These are phyloP conservation scores for Rutstroemia sydowiana DNA, from an alignment of 2,329 filamentous ascomycete genomes.

Conservation along the genomic window DNA sequence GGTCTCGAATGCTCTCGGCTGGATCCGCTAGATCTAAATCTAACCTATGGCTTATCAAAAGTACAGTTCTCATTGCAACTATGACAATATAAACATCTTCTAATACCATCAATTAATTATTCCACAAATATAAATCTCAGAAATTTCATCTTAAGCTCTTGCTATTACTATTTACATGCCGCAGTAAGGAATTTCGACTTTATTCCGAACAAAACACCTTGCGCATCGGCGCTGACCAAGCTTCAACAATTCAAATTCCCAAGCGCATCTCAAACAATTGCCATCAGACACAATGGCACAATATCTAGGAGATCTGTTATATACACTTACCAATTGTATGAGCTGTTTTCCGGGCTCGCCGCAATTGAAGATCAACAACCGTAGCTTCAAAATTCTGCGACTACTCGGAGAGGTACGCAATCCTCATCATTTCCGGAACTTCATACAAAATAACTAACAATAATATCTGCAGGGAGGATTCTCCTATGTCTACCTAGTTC, in stretches of 20 bases:
- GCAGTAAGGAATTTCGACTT: too few relatives aligned
- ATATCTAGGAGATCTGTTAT: conserved; percentile 80
- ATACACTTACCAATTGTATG: conserved; percentile 89
- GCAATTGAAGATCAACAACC: conserved; percentile 88
- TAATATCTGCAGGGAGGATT: conserved; percentile 67
- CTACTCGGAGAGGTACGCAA: conserved; percentile 75
- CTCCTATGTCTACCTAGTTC: conserved; percentile 97
- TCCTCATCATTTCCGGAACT: background rate
- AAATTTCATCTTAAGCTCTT: too few relatives aligned
- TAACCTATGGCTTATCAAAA: background rate
- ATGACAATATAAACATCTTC: background rate
- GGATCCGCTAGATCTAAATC: too few relatives aligned
- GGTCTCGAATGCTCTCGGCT: too few relatives aligned
- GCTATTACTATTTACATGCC: too few relatives aligned
- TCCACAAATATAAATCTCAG: background rate
- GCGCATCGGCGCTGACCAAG: background rate
- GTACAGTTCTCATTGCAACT: background rate
- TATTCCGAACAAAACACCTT: too few relatives aligned
- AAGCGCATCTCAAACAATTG: background rate
- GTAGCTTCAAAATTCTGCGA: conserved; percentile 92
- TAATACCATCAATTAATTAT: background rate
- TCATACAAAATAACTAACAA: conserved; percentile 14
- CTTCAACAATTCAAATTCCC: background rate
- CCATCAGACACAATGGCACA: conserved; percentile 54
- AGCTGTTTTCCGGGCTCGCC: conserved; percentile 94